Evolutionary conservation across 2,329 filamentous ascomycete species (phyloP).

Genomic region (Neofusicoccum laricinum): DNA sequence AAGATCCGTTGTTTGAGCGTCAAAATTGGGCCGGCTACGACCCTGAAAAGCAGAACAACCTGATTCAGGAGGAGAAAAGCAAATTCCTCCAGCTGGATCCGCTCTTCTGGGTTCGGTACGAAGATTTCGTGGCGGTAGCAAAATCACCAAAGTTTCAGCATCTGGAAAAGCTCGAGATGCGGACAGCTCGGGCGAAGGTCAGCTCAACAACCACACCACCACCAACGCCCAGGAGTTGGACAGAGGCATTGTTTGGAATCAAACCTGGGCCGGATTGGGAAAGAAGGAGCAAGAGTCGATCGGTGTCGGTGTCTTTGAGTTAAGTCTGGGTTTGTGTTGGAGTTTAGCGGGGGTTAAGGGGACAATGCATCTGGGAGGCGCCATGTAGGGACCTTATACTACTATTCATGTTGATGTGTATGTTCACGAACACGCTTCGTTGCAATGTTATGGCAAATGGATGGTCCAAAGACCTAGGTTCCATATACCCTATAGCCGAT

Average conservation of each 20-base stretch:
- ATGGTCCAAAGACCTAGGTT: background rate
- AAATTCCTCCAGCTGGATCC: slow-evolving; percentile 20
- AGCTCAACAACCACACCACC: slow-evolving; percentile 10
- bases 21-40: slow-evolving; percentile 38
- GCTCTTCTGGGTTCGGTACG: slow-evolving; percentile 20
- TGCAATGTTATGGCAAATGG: slow-evolving; percentile 12
- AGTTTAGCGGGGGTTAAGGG: background rate
- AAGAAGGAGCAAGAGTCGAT: slow-evolving; percentile 9
- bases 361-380: slow-evolving; percentile 10
- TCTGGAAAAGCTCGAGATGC: slow-evolving; percentile 11
- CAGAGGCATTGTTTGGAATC: slow-evolving; percentile 16
- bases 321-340: slow-evolving; percentile 3
- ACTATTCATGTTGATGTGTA: slow-evolving; percentile 13
- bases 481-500: slow-evolving; percentile 13
- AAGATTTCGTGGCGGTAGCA: slow-evolving; percentile 18
- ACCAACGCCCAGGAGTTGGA: slow-evolving; percentile 16
- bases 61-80: slow-evolving; percentile 15
- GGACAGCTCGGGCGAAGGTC: slow-evolving; percentile 15
- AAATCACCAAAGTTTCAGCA: background rate
- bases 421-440: slow-evolving; percentile 14
- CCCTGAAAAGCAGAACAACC: slow-evolving; percentile 20
- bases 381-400: slow-evolving; percentile 11
- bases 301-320: slow-evolving; percentile 13
- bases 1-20: slow-evolving; percentile 37
- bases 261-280: slow-evolving; percentile 16